Conservation (phyloP, 2,329 filamentous ascomycete species). For the Clarireedia homoeocarpa region DNA sequence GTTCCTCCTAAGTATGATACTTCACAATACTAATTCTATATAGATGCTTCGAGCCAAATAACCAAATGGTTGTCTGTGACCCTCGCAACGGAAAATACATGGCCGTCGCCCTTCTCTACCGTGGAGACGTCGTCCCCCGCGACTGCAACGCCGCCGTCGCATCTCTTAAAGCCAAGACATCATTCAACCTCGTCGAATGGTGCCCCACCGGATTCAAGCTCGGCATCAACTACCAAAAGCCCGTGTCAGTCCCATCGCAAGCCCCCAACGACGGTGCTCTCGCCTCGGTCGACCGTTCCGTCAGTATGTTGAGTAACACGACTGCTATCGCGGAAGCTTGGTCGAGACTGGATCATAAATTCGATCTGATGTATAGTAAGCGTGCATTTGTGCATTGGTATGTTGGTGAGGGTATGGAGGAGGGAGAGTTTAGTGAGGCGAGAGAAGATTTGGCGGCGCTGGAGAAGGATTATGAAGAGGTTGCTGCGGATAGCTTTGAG, state of each 20-base stretch:
- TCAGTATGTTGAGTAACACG: constrained; percentile 60
- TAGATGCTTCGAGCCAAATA: constrained; percentile 56
- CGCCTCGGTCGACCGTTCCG: constrained; percentile 44
- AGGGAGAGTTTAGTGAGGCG: constrained; percentile 59
- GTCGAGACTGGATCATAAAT: constrained; percentile 57
- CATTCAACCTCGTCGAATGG: constrained; percentile 60
- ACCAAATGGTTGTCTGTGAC: constrained; percentile 62
- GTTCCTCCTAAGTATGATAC: constrained; percentile 13
- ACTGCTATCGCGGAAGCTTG: constrained; percentile 60
- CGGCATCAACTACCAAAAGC: constrained; percentile 59
- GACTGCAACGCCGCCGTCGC: constrained; percentile 53
- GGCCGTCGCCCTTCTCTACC: constrained; percentile 59
- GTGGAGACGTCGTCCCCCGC: constrained; percentile 56
- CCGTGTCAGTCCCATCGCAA: constrained; percentile 39
- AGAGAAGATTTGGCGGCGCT: constrained; percentile 58
- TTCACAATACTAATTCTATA: constrained; percentile 6
- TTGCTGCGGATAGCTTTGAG: constrained; percentile 47
- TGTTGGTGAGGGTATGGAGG: constrained; percentile 63
- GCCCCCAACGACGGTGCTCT: constrained; percentile 37
- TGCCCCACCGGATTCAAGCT: constrained; percentile 64
- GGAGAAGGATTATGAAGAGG: constrained; percentile 59
- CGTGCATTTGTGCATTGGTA: constrained; percentile 67
- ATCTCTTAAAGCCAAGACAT: constrained; percentile 54
- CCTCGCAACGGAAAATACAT: constrained; percentile 62
- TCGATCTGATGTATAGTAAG: constrained; percentile 64